These are phyloP conservation scores for Taphrina deformans DNA, from an alignment of 1,139 yeast genomes.

Conservation along the genomic window DNA sequence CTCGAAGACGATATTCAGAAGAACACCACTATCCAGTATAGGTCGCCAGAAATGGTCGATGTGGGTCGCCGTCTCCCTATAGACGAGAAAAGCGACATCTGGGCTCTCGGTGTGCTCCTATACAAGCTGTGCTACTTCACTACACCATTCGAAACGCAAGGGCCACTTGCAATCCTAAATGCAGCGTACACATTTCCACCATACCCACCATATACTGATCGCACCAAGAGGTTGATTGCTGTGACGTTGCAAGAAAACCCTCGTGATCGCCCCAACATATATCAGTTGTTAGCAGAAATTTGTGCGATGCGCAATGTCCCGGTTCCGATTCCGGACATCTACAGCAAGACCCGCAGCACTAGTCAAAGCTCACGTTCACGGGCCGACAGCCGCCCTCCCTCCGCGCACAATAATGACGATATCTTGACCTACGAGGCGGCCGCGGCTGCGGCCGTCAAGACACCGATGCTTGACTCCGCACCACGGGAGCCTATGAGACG, in stretches of 20 bases:
- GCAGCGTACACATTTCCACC: conserved; percentile 62
- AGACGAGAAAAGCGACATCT: conserved; percentile 90
- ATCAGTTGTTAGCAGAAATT: conserved; percentile 73
- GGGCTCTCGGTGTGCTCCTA: conserved; percentile 93
- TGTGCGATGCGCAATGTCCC: conserved; percentile 57
- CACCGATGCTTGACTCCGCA: conserved; percentile 5
- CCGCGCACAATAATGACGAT: conserved; percentile 38
- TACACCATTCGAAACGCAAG: conserved; percentile 88
- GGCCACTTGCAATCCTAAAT: conserved; percentile 65
- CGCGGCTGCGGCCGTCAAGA: conserved; percentile 27
- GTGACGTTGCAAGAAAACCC: conserved; percentile 81
- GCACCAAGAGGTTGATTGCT: conserved; percentile 55
- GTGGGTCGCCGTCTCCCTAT: conserved; percentile 79
- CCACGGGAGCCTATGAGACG: conserved; percentile 36
- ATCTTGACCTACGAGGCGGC: conserved; percentile 31
- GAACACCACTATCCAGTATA: conserved; percentile 95
- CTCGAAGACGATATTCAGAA: conserved; percentile 80
- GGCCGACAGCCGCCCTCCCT: conserved; percentile 36
- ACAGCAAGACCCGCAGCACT: conserved; percentile 12
- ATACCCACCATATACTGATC: conserved; percentile 45
- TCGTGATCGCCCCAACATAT: conserved; percentile 77
- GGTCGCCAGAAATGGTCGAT: conserved; percentile 97
- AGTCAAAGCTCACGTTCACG: conserved; percentile 41
- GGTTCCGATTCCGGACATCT: conserved; percentile 52
- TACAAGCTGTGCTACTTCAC: conserved; percentile 91